These are phyloP conservation scores for Uronychia setigera DNA, from an alignment of 73 alveolate genomes.

Conservation along the genomic window DNA sequence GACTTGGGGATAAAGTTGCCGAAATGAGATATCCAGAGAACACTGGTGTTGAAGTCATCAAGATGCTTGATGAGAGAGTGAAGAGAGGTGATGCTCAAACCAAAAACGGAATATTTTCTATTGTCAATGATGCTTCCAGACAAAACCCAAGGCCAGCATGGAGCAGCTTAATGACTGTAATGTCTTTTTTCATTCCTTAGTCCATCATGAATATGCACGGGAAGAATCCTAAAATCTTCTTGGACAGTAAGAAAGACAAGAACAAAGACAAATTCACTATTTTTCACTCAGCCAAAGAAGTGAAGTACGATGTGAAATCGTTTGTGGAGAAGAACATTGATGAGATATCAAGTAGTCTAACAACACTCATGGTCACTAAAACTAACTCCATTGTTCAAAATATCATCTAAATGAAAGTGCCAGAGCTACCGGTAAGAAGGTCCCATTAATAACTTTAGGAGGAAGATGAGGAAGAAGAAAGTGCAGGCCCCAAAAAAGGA, in stretches of 20 bases:
- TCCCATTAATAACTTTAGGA: slow-evolving; percentile 44
- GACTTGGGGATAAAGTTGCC: slow-evolving; percentile 55
- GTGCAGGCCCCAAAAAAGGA: slow-evolving; percentile 60
- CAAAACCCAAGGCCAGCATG: slow-evolving; percentile 64
- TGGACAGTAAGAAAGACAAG: slow-evolving; percentile 31
- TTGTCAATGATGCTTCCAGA: slow-evolving; percentile 63
- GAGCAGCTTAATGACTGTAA: slow-evolving; percentile 25
- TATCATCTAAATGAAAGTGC: slow-evolving; percentile 2
- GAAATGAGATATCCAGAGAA: slow-evolving; percentile 67
- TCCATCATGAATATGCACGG: slow-evolving; percentile 13
- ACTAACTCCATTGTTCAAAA: slow-evolving; percentile 7
- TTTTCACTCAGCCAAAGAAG: slow-evolving; percentile 93
- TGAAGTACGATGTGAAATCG: slow-evolving; percentile 78
- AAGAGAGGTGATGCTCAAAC: slow-evolving; percentile 38
- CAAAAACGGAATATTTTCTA: slow-evolving; percentile 63
- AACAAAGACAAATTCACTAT: slow-evolving; percentile 69
- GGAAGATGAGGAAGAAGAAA: slow-evolving; percentile 77
- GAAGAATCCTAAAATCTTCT: slow-evolving; percentile 40
- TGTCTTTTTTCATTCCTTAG: slow-evolving; percentile 21
- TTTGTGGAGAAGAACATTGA: slow-evolving; percentile 95
- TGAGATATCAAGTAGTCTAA: slow-evolving; percentile 75
- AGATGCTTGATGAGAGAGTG: slow-evolving; percentile 69
- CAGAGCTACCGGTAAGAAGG: slow-evolving; percentile 15
- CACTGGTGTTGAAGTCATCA: slow-evolving; percentile 71
- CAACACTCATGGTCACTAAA: slow-evolving; percentile 56